Percentiles rank a stretch among this genome's conserved stretches.
Conservation (phyloP, 257 asterid species). For the Nicotiana undulata region DNA sequence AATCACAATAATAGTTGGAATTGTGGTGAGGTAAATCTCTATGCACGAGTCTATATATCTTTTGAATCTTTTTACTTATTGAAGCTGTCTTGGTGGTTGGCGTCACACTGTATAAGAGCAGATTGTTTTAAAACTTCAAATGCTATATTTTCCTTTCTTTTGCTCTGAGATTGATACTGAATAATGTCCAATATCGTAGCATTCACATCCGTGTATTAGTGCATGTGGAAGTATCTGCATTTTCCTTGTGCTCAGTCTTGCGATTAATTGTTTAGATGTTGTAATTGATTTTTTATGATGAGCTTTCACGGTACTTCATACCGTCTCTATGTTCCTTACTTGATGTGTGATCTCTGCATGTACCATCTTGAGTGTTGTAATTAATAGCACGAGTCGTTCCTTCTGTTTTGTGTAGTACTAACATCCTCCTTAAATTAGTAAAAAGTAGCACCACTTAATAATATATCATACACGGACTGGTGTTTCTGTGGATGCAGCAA, state of each 20-base stretch:
- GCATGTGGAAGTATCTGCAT: neutral
- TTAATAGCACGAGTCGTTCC: neutral
- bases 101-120: neutral
- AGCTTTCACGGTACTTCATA: neutral
- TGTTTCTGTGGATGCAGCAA: neutral
- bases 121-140: neutral
- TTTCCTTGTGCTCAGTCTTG: neutral
- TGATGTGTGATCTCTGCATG: neutral
- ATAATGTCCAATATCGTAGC: neutral
- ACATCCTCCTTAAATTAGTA: neutral
- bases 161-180: neutral
- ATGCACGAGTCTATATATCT: neutral
- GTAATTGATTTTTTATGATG: neutral
- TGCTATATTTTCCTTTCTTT: neutral
- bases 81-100: neutral
- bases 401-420: neutral
- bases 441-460: neutral
- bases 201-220: neutral
- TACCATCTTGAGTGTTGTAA: neutral
- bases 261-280: neutral
- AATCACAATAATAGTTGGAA: conserved; percentile 98
- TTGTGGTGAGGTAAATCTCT: conserved; percentile 68
- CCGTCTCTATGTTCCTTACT: neutral
- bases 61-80: neutral
- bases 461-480: neutral